Percentiles rank a stretch among this genome's conserved stretches.
Evolutionary conservation across 1,284 basidiomycete genomes (phyloP).

Genomic region (Leccinum griseonigrum): DNA sequence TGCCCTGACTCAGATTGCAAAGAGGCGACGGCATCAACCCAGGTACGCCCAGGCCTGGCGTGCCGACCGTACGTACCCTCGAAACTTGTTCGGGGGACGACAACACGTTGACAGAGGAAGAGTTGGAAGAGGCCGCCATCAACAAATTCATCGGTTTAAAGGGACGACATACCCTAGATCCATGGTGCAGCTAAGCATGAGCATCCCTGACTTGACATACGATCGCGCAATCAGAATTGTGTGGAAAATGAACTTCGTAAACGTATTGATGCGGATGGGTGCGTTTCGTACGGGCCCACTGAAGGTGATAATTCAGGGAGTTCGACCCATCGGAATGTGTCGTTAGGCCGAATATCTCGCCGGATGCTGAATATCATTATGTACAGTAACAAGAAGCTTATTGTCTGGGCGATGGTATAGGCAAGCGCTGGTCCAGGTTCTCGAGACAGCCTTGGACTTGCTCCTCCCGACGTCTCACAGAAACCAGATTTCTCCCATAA

Average conservation of each 20-base stretch:
- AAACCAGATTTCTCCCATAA: neutral
- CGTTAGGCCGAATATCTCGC: constrained; percentile 1
- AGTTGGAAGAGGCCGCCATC: constrained; percentile 20
- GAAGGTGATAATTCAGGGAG: neutral
- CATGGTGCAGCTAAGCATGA: constrained; percentile 13
- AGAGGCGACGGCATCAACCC: constrained; percentile 19
- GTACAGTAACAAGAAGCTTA: constrained; percentile 12
- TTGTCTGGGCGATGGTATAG: neutral
- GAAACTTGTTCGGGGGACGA: constrained; percentile 26
- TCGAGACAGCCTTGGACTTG: neutral
- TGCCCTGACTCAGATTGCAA: constrained; percentile 42
- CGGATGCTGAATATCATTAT: constrained; percentile 2
- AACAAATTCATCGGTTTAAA: constrained; percentile 1
- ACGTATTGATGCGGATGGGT: neutral
- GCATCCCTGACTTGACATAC: neutral
- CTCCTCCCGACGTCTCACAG: neutral
- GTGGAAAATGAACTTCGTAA: neutral
- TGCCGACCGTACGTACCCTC: constrained; percentile 22
- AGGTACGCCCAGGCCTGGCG: constrained; percentile 6
- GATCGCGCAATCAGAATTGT: neutral
- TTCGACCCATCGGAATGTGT: neutral
- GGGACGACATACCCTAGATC: constrained; percentile 9
- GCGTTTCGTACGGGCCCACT: neutral
- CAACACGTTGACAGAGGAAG: constrained; percentile 17
- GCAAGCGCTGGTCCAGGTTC: neutral